Evolutionary conservation across 2,329 filamentous ascomycete genomes (phyloP), one percentile per base, ranked within the genome.

Genomic region (Chaetomium strumarium): DNA sequence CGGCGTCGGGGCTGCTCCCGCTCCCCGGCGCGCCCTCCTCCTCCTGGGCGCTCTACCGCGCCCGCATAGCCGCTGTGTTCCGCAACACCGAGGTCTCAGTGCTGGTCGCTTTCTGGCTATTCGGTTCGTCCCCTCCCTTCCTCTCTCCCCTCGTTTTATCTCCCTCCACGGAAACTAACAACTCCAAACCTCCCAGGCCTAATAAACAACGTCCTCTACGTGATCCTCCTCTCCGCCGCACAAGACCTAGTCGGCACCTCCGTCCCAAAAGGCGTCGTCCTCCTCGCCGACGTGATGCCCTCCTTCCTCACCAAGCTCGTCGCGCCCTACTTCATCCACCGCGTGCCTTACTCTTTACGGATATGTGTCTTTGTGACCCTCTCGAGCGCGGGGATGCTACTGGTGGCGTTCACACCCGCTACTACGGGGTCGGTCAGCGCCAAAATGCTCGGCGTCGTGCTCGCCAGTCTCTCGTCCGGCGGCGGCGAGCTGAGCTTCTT

Each of bases 181-280:
- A 2, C 3, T 9, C 14, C 30, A 14, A 34, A 34, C 16, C 12
- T n/a, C n/a, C 29, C 64, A 92, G 89, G 89, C 48, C 74, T 93
- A 16, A 93, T 97, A 67, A 97, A 99, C 72, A 97, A 97, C 73
- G 89, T 97, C 61, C 86, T 96, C 72, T 97, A 96, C 71, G 92
- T 97, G 51, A 88, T 97, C 68, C 93, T 97, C 66, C 86, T 99
- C 64, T 95, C 90, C 30, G 88, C 93, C 34, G 93, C 93, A 3
- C 87, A 96, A 63, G 93, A 99, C 65, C 87, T 99, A 56, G 93
- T 97, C 62, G 92, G 92, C 34, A 85, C 88, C 31, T 69, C 76
- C 58, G 78, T 96, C 1, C 93, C 93, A 46, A 97, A 97, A 69
- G 90, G 88, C 62, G 80, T 95, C 52, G 92, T 99, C 51, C 84